phyloP scores from a whole-genome alignment of 2,329 filamentous ascomycete genomes.

The Diaporthe sp. region DNA sequence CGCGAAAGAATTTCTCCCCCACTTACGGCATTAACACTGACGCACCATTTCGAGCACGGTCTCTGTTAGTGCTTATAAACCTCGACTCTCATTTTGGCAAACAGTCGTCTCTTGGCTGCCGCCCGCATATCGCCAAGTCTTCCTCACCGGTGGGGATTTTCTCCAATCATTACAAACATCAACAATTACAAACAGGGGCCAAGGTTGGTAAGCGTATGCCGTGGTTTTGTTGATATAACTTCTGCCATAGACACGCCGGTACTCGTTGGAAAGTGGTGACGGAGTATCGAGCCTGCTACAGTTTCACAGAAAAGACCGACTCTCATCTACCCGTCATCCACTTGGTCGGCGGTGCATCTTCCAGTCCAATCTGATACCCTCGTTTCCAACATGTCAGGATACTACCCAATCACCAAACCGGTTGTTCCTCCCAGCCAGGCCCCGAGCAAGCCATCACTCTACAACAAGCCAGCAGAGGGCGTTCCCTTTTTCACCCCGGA shows the following conservation, averaged over 20 bases:
- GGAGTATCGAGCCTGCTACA: background rate
- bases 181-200: background rate
- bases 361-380: background rate
- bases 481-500: slow-evolving; percentile 59
- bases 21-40: background rate
- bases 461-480: slow-evolving; percentile 47
- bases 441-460: slow-evolving; percentile 9
- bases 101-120: background rate
- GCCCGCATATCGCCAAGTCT: background rate
- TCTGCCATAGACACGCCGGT: background rate
- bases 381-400: slow-evolving; percentile 19
- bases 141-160: background rate
- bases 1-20: slow-evolving; percentile 12
- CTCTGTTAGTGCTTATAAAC: slow-evolving; percentile 20
- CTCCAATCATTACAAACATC: background rate
- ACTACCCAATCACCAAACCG: slow-evolving; percentile 36
- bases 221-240: background rate
- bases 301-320: background rate
- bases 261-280: background rate
- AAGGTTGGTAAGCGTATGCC: slow-evolving; percentile 8
- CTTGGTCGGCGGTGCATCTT: background rate
- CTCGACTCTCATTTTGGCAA: background rate
- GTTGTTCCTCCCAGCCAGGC: slow-evolving; percentile 35
- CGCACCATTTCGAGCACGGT: background rate
- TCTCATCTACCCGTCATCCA: background rate